Evolutionary conservation across 2,329 filamentous ascomycete species (phyloP), one percentile per base, ranked within the genome.

Genomic region (Penicillium sp.): DNA sequence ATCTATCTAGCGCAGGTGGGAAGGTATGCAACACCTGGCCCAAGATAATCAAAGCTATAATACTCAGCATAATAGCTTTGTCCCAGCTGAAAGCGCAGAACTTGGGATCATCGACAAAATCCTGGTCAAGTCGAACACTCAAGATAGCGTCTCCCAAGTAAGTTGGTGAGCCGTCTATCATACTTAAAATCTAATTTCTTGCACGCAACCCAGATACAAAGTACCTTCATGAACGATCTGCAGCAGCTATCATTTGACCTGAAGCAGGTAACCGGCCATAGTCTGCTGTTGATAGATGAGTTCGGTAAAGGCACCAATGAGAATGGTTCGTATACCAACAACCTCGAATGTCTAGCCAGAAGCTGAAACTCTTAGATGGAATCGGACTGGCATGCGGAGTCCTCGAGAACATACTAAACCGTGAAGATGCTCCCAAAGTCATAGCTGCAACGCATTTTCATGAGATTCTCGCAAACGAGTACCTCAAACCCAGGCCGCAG

Each of bases 101-200:
- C 84, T 98, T 54, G 91, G 93, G 0, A 69, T 97, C 32, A 96
- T 91, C 0, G 93, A 97, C 72, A 94, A 87, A 63, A 94, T 98
- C 40, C 71, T 97, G 43, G 95, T 90, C 1, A 82, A 88, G 19
- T 85, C 96, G 43, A 81, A 86, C 17, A 90, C 88, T 0, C 75
- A 83, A 53, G 82, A 85, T 59, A 82, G 79, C 15, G 80, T 85
- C 2, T 84, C 82, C 2, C 77, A 75, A 56, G 72, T 73, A 61
- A n/a, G n/a, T n/a, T n/a, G n/a, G n/a, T n/a, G n/a, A n/a, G n/a
- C n/a, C n/a, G n/a, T 15, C 1, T 29, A 2, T 9, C 21, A 17
- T 8, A 1, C 7, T 22, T n/a, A 7, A 35, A 24, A 5, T 3
- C 9, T 9, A 5, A 19, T 13, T 1, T 19, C 21, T 5, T 6